Evolutionary conservation across 2,329 filamentous ascomycete species (phyloP).

Genomic region (Corniculantispora saksenae): DNA sequence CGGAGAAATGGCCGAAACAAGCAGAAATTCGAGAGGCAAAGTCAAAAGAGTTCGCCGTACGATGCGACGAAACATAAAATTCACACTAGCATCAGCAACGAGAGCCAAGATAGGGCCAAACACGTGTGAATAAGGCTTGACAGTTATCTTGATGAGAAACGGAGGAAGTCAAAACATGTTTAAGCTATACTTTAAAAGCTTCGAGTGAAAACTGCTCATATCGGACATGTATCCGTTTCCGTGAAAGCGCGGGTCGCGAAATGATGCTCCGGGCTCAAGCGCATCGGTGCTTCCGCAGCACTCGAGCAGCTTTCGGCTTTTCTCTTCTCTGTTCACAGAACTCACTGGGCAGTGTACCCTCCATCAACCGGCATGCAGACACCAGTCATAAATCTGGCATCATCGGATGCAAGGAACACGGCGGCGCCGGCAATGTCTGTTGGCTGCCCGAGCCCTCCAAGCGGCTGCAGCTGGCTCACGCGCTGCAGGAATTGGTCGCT

Average conservation of each 20-base stretch:
- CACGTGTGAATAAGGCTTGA: neutral
- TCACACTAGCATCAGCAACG: neutral
- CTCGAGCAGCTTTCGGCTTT: too few species aligned
- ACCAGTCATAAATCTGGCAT: constrained; percentile 45
- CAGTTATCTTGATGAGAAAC: neutral
- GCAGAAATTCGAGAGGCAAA: neutral
- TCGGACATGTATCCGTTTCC: too few species aligned
- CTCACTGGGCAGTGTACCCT: constrained; percentile 37
- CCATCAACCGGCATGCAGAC: constrained; percentile 41
- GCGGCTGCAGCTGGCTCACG: constrained; percentile 27
- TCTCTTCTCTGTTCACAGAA: too few species aligned
- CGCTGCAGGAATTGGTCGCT: constrained; percentile 5
- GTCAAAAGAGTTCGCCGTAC: neutral
- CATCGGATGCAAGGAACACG: constrained; percentile 39
- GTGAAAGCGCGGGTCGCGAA: too few species aligned
- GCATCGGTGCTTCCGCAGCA: too few species aligned
- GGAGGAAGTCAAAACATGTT: too few species aligned
- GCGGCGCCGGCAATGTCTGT: constrained; percentile 36
- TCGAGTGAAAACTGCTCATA: too few species aligned
- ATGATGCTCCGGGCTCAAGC: too few species aligned
- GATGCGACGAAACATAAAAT: neutral
- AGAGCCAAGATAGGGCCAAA: neutral
- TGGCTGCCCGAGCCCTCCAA: constrained; percentile 30
- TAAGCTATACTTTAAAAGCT: too few species aligned
- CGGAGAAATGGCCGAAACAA: neutral